Conservation (phyloP, 2,329 filamentous ascomycete species). For the Penicillium brevicompactum region DNA sequence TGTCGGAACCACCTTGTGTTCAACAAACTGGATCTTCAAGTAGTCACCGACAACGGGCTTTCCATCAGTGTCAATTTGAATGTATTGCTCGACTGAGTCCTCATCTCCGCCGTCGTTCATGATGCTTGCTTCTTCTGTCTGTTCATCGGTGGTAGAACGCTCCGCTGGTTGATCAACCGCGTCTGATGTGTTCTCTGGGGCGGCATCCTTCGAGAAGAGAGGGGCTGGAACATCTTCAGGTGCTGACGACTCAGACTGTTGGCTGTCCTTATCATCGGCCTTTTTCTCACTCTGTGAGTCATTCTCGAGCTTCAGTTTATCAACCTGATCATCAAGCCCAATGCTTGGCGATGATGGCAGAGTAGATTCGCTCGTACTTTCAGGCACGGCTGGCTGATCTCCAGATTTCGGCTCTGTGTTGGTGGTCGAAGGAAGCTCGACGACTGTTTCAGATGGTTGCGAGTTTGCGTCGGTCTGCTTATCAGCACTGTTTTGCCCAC, state of each 20-base stretch:
- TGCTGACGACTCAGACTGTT: constrained; percentile 51
- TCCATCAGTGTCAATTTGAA: constrained; percentile 63
- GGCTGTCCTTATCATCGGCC: constrained; percentile 1
- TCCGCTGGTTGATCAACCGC: constrained; percentile 22
- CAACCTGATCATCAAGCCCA: constrained; percentile 57
- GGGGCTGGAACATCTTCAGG: constrained; percentile 71
- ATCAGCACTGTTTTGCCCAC: constrained; percentile 67
- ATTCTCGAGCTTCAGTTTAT: constrained; percentile 59
- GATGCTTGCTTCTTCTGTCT: constrained; percentile 21
- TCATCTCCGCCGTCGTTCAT: constrained; percentile 22
- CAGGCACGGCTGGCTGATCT: constrained; percentile 16
- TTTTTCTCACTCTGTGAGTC: constrained; percentile 14
- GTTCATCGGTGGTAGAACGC: constrained; percentile 12
- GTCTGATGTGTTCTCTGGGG: constrained; percentile 24
- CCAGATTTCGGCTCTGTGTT: not conserved
- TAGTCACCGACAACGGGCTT: constrained; percentile 88
- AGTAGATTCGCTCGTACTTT: constrained; percentile 24
- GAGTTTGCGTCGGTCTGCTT: constrained; percentile 34
- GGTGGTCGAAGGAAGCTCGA: not conserved
- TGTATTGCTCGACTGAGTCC: constrained; percentile 40
- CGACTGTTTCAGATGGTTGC: constrained; percentile 3
- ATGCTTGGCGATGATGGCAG: constrained; percentile 53
- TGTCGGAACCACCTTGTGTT: constrained; percentile 90
- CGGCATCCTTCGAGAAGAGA: constrained; percentile 55
- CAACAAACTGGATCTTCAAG: constrained; percentile 94